Evolutionary conservation across 2,329 filamentous ascomycete genomes (phyloP).

Genomic region (Xylariomycetidae sp.): DNA sequence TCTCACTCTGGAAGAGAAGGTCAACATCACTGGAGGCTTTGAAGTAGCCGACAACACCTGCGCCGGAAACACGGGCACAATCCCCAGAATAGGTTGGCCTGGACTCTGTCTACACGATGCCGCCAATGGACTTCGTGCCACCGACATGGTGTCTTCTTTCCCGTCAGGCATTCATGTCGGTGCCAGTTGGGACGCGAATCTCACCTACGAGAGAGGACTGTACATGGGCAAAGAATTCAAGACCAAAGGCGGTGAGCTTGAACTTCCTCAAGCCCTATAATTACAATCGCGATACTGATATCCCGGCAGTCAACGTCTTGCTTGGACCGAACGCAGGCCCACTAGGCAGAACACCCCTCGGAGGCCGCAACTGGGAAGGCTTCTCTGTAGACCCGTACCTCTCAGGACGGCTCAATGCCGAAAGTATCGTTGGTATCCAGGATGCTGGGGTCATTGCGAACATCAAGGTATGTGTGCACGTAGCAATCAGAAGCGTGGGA

Average conservation of each 20-base stretch:
- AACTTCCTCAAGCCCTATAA: not conserved
- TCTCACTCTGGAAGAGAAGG: conserved; percentile 63
- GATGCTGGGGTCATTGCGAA: conserved; percentile 73
- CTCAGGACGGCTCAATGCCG: conserved; percentile 63
- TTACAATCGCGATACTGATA: not conserved
- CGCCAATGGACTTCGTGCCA: conserved; percentile 41
- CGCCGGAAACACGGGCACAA: conserved; percentile 39
- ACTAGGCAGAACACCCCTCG: conserved; percentile 59
- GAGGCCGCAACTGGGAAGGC: conserved; percentile 65
- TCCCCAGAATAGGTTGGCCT: conserved; percentile 39
- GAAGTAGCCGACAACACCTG: conserved; percentile 41
- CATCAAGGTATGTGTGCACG: conserved; percentile 56
- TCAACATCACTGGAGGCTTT: conserved; percentile 40
- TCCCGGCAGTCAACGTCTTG: conserved; percentile 43
- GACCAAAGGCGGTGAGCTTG: conserved; percentile 37
- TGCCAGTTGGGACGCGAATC: conserved; percentile 46
- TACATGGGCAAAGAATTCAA: conserved; percentile 53
- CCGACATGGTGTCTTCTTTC: conserved; percentile 43
- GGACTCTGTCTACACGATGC: conserved; percentile 45
- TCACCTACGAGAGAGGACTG: conserved; percentile 44
- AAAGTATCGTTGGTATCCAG: conserved; percentile 71
- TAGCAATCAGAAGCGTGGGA: too few species aligned
- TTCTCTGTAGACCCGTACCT: conserved; percentile 63
- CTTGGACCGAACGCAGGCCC: conserved; percentile 65
- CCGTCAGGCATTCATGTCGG: conserved; percentile 42